These are phyloP conservation scores for Neoboletus magnificus DNA, from an alignment of 768 basidiomycete species.

Conservation along the genomic window DNA sequence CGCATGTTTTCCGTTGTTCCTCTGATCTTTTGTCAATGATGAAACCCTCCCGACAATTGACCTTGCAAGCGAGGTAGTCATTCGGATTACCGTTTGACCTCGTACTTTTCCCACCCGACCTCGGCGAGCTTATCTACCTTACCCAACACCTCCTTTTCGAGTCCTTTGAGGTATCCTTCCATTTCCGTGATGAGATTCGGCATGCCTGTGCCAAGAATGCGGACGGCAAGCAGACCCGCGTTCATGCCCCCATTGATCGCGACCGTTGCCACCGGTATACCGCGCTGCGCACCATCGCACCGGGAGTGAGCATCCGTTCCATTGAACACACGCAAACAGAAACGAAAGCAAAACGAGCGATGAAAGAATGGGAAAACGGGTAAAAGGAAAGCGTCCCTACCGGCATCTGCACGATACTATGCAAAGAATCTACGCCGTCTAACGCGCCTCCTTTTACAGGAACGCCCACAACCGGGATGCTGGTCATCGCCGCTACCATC, in stretches of 20 bases:
- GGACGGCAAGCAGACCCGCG: slow-evolving; percentile 85
- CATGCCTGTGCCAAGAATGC: slow-evolving; percentile 78
- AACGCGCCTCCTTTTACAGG: slow-evolving; percentile 93
- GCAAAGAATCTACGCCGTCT: slow-evolving; percentile 95
- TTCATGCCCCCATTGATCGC: slow-evolving; percentile 96
- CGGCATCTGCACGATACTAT: slow-evolving; percentile 99
- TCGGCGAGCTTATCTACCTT: slow-evolving; percentile 76
- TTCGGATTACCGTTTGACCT: slow-evolving; percentile 36
- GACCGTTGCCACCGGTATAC: slow-evolving; percentile 95
- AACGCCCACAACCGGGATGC: slow-evolving; percentile 91
- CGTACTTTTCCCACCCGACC: slow-evolving; percentile 85
- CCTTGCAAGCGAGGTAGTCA: no score
- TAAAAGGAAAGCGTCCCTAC: slow-evolving; percentile 48
- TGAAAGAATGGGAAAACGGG: no score
- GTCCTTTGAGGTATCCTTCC: slow-evolving; percentile 64
- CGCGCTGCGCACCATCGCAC: slow-evolving; percentile 54
- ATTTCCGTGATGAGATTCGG: slow-evolving; percentile 63
- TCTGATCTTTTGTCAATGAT: no score
- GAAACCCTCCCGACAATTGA: no score
- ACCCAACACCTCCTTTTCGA: slow-evolving; percentile 72
- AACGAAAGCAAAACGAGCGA: background rate
- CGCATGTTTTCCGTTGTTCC: no score
- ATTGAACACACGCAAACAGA: background rate
- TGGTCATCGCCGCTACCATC: slow-evolving; percentile 95
- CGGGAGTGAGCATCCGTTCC: background rate